Conservation (phyloP, 108 stramenopile genomes). For the Phaeodactylum tricornutum region DNA sequence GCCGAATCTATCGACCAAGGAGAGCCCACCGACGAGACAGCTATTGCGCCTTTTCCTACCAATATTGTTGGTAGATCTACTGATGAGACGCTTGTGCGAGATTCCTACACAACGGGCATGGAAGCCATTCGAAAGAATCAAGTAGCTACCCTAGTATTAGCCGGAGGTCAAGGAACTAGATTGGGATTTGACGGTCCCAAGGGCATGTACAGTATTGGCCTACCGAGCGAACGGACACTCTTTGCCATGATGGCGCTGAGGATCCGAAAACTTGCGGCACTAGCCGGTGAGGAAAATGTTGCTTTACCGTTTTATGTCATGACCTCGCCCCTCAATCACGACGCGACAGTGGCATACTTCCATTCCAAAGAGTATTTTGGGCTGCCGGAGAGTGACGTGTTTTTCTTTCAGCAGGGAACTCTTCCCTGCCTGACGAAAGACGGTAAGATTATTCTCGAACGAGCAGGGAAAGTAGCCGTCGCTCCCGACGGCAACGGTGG, state of each 20-base stretch:
- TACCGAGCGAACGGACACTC: conserved; percentile 74
- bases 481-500: conserved; percentile 98
- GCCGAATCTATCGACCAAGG: conserved; percentile 14
- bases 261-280: conserved; percentile 37
- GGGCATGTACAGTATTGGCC: conserved; percentile 91
- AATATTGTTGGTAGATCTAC: conserved; percentile 25
- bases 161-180: conserved; percentile 93
- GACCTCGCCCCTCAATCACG: conserved; percentile 95
- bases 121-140: conserved; percentile 44
- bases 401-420: conserved; percentile 91
- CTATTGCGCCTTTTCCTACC: conserved; percentile 50
- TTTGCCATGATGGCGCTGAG: conserved; percentile 86
- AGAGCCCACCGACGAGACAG: conserved; percentile 21
- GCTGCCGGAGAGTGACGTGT: conserved; percentile 52
- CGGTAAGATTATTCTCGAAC: conserved; percentile 89
- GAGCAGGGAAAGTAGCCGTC: conserved; percentile 43
- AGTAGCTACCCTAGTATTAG: conserved; percentile 88
- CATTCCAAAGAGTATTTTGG: conserved; percentile 69
- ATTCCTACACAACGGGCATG: conserved; percentile 31
- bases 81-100: conserved; percentile 6
- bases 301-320: conserved; percentile 77
- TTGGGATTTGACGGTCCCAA: conserved; percentile 93
- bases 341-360: conserved; percentile 75
- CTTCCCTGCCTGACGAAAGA: conserved; percentile 80
- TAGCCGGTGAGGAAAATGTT: conserved; percentile 15